phyloP scores from a whole-genome alignment of 352 stramenopile genomes.

The Phytophthora ohioensis region DNA sequence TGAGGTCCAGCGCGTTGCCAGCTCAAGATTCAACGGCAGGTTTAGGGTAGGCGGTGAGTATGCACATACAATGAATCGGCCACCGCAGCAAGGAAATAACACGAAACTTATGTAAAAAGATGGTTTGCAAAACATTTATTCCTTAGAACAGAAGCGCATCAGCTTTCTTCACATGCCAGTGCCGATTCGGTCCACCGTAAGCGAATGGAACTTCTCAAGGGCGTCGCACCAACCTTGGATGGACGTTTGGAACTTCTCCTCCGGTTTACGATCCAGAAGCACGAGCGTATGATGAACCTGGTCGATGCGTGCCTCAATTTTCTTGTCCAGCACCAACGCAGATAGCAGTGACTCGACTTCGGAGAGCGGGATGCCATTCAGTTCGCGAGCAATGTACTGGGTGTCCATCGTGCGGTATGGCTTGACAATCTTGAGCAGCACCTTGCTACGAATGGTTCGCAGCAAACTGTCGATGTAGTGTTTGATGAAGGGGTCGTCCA shows the following conservation, averaged over 20 bases:
- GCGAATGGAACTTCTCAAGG: conserved; percentile 75
- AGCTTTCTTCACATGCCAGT: conserved; percentile 45
- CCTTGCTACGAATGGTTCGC: conserved; percentile 95
- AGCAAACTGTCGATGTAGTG: conserved; percentile 95
- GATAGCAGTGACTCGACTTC: conserved; percentile 95
- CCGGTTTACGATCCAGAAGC: conserved; percentile 67
- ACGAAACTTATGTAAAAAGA: conserved; percentile 30
- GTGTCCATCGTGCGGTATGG: conserved; percentile 95
- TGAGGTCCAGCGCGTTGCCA: conserved; percentile 15
- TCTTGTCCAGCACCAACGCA: conserved; percentile 93
- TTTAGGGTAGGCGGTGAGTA: conserved; percentile 22
- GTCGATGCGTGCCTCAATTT: conserved; percentile 94
- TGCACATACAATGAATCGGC: conserved; percentile 31
- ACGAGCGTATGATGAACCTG: conserved; percentile 87
- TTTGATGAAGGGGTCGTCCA: conserved; percentile 96
- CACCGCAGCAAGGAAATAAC: conserved; percentile 18
- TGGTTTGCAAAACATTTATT: conserved; percentile 26
- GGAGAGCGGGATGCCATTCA: conserved; percentile 92
- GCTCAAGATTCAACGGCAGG: conserved; percentile 19
- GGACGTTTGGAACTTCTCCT: conserved; percentile 77
- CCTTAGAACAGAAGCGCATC: not conserved
- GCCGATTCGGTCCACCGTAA: conserved; percentile 65
- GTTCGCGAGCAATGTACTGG: conserved; percentile 90
- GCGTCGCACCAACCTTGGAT: conserved; percentile 72
- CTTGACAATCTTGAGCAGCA: conserved; percentile 94